Evolutionary conservation across 192 early-diverging fungal species (phyloP).

Genomic region (Spizellomyces sp.): DNA sequence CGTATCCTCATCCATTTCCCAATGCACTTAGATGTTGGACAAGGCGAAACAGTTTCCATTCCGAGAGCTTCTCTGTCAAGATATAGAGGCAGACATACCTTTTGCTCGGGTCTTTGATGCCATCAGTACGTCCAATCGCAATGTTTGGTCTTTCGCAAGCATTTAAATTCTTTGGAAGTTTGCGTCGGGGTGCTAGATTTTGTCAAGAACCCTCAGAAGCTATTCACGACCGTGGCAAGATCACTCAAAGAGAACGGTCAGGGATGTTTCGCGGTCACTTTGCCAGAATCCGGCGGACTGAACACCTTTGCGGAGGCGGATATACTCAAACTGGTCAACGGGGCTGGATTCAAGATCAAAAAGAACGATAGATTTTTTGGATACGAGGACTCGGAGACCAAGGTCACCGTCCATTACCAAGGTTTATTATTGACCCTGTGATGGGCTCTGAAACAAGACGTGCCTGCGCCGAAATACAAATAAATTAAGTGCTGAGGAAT

Average conservation of each 20-base stretch:
- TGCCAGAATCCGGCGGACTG: slow-evolving; percentile 21
- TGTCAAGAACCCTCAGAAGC: slow-evolving; percentile 1
- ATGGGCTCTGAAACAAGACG: too few relatives aligned
- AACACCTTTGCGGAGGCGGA: slow-evolving; percentile 16
- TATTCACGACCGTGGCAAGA: slow-evolving; percentile 5
- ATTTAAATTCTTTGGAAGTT: slow-evolving; percentile 11
- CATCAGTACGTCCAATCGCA: slow-evolving; percentile 5
- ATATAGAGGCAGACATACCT: slow-evolving; percentile 26
- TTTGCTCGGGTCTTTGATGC: slow-evolving; percentile 26
- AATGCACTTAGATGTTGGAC: slow-evolving; percentile 27
- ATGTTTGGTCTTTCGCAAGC: slow-evolving; percentile 13
- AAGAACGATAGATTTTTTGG: slow-evolving; percentile 30
- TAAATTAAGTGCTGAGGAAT: too few relatives aligned
- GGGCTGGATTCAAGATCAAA: slow-evolving; percentile 11
- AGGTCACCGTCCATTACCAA: slow-evolving; percentile 21
- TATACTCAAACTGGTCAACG: slow-evolving; percentile 4
- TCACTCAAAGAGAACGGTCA: not conserved
- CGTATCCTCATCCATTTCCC: not conserved
- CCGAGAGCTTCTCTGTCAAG: slow-evolving; percentile 26
- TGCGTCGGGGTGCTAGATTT: slow-evolving; percentile 40
- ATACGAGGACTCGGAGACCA: slow-evolving; percentile 33
- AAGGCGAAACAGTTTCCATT: slow-evolving; percentile 29
- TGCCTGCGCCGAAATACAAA: too few relatives aligned
- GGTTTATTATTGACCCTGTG: slow-evolving; percentile 20
- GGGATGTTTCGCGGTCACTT: slow-evolving; percentile 23